phyloP scores from a whole-genome alignment of 352 stramenopile genomes.

The Phytophthora cactorum region DNA sequence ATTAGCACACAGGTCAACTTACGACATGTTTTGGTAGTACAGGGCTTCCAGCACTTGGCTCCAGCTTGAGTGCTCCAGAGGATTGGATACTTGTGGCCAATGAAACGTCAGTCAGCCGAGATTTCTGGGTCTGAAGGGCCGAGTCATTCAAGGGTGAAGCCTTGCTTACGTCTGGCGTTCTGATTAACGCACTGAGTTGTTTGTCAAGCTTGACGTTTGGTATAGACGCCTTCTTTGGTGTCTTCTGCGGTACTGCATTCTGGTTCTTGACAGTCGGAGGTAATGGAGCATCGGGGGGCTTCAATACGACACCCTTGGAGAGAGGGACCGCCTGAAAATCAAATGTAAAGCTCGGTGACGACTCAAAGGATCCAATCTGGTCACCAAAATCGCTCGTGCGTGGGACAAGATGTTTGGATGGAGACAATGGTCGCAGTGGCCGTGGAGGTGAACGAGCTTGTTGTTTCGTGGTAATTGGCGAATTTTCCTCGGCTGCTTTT shows the following conservation, averaged over 20 bases:
- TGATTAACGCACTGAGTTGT: constrained; percentile 7
- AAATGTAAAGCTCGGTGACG: constrained; percentile 47
- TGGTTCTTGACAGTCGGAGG: not conserved
- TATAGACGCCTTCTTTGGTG: constrained; percentile 1
- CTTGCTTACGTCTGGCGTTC: constrained; percentile 1
- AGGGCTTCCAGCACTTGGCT: constrained; percentile 12
- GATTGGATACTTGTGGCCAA: not conserved
- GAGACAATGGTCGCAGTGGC: not conserved
- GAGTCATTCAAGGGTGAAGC: constrained; percentile 17
- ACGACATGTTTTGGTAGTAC: constrained; percentile 35
- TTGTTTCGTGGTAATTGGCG: not conserved
- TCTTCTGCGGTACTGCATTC: constrained; percentile 5
- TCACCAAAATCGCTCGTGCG: constrained; percentile 38
- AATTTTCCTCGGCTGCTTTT: constrained; percentile 15
- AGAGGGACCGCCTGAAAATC: constrained; percentile 51
- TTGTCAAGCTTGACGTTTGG: constrained; percentile 14
- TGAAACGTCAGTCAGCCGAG: not conserved
- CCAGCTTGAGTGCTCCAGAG: not conserved
- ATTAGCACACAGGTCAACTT: constrained; percentile 5
- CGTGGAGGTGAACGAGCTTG: not conserved
- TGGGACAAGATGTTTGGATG: not conserved
- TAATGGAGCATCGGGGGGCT: constrained; percentile 10
- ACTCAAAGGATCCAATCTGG: constrained; percentile 44
- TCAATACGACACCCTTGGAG: constrained; percentile 54
- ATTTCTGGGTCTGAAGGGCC: constrained; percentile 7